Base-by-base conservation (phyloP, 495 filamentous ascomycete genomes). In the Chaetomium cochliodes region DNA sequence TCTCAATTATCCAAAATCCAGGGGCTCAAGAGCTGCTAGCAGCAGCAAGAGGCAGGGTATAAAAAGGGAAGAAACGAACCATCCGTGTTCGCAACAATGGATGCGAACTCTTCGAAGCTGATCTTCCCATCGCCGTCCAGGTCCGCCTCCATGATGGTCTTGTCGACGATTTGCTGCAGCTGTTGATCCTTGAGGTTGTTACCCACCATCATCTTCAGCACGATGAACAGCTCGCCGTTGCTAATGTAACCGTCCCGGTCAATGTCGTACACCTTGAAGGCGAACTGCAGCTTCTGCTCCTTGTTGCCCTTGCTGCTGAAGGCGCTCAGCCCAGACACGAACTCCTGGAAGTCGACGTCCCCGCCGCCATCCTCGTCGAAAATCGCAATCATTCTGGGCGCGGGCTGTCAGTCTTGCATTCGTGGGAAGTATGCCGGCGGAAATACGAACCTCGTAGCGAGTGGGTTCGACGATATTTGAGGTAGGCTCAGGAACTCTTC, bases 151-250 rank as follows among this genome's bases (percentile, higher is more conserved):
- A 98, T 98, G 73, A 99, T 99, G 58, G 94, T 99, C 86, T 99
- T 99, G 80, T 99, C 94, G 65, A 99, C 94, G 67, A 92, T 92
- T 82, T 93, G 94, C 79, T 99, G 94, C 78, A 99, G 80, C 79
- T 99, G 94, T 79, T 96, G 89, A 74, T 99, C 96, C 85, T 99
- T 99, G 73, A 99, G 79, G 79, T 99, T 99, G 80, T 92, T 97
- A 52, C 94, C 94, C 66, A 99, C 94, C 94, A 99, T 99, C 94
- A 99, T 99, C 87, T 99, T 99, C 67, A 99, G 82, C 72, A 99
- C 94, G 73, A 99, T 97, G 76, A 98, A 99, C 50, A 99, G 83
- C 81, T 99, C 94, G 65, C 94, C 94, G 78, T 99, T 99, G 80
- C 90, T 94, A 70, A 99, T 99, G 78, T 91, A 99, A 6, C 96